Evolutionary conservation across 1,139 yeast genomes (phyloP).

Genomic region (Lodderomyces theae): DNA sequence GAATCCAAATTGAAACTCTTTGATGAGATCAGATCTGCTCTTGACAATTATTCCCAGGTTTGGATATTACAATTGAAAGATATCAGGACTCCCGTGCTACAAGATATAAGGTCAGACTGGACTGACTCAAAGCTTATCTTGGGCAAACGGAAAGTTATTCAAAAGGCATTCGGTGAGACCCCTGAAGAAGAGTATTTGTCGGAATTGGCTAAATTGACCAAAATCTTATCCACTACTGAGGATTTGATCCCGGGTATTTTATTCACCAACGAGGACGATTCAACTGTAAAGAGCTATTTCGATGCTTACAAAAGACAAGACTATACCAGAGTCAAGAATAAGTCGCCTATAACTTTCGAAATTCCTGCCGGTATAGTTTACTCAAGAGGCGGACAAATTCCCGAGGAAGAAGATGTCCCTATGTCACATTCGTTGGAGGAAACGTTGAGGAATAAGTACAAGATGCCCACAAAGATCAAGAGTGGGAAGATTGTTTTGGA

Average conservation of each 20-base stretch:
- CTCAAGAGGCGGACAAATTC: slow-evolving; percentile 92
- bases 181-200: slow-evolving; percentile 90
- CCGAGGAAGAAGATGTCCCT: slow-evolving; percentile 91
- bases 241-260: slow-evolving; percentile 81
- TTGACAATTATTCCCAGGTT: slow-evolving; percentile 72
- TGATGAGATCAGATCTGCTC: slow-evolving; percentile 80
- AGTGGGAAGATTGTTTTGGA: slow-evolving; percentile 80
- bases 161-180: slow-evolving; percentile 85
- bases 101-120: slow-evolving; percentile 92
- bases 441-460: slow-evolving; percentile 80
- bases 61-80: slow-evolving; percentile 89
- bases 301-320: slow-evolving; percentile 74
- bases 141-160: slow-evolving; percentile 91
- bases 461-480: slow-evolving; percentile 88
- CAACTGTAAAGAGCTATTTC: slow-evolving; percentile 83
- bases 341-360: slow-evolving; percentile 76
- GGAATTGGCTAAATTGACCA: slow-evolving; percentile 67
- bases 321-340: slow-evolving; percentile 85
- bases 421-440: slow-evolving; percentile 95
- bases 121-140: slow-evolving; percentile 79
- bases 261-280: slow-evolving; percentile 82
- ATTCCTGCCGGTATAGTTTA: slow-evolving; percentile 89
- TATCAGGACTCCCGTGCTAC: slow-evolving; percentile 93
- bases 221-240: slow-evolving; percentile 25
- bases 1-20: slow-evolving; percentile 89